Percentiles rank a stretch among this genome's conserved stretches.
Evolutionary conservation across 306 rosid genomes (phyloP).

Genomic region (Malus asiatica): DNA sequence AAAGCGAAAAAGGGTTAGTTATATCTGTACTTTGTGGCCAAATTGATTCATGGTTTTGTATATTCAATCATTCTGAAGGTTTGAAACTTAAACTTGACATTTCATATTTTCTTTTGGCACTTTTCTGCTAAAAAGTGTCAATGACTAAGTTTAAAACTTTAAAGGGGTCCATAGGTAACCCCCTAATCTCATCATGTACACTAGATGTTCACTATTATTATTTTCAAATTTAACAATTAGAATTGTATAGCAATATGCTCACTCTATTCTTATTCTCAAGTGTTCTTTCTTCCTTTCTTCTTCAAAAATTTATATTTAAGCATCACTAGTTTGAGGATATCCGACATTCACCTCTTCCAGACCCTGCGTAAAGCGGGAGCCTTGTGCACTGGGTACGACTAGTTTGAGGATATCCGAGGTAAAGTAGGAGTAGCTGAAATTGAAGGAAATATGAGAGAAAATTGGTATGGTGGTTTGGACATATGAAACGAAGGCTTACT

Average conservation of each 20-base stretch:
- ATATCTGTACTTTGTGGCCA: constrained; percentile 2
- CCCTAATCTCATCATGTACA: neutral
- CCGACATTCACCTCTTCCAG: too few relatives aligned
- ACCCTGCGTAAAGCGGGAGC: too few relatives aligned
- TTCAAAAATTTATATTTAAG: neutral
- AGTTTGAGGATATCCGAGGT: too few relatives aligned
- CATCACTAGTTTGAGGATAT: neutral
- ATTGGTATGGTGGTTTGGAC: too few relatives aligned
- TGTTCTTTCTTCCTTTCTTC: neutral
- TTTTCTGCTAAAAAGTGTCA: neutral
- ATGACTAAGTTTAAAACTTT: neutral
- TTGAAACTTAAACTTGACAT: constrained; percentile 2
- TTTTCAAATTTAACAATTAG: neutral
- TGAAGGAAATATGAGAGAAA: too few relatives aligned
- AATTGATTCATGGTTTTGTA: neutral
- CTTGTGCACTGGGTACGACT: too few relatives aligned
- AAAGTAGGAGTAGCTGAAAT: too few relatives aligned
- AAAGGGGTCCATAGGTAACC: neutral
- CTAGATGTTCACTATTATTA: neutral
- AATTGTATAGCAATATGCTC: neutral
- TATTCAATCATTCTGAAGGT: neutral
- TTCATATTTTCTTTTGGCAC: neutral
- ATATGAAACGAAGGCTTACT: too few relatives aligned
- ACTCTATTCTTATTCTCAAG: neutral
- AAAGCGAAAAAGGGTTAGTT: constrained; percentile 73